Evolutionary conservation across 164 flowering plant genomes (phyloP), one percentile per base, ranked within the genome.

Genomic region (Umbilicus rupestris): DNA sequence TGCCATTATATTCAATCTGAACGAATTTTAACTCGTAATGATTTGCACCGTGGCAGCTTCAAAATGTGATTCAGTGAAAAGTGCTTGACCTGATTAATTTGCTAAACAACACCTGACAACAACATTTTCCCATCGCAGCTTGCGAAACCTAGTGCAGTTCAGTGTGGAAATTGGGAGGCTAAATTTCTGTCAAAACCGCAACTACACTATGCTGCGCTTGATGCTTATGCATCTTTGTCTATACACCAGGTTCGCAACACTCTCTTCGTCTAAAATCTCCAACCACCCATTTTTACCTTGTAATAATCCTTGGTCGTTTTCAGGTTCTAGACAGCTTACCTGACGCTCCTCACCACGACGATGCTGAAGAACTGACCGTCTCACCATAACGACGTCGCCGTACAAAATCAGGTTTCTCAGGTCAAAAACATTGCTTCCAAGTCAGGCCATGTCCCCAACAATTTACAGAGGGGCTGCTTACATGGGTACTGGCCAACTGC

Each of bases 121-220:
- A 26, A 22, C 2, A 22, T 12, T 41, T 7, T 5, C 5, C 37
- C 60, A 55, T 55, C 12, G 46, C 42, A 63, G 65, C 28, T 63
- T 19, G 44, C 37, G 65, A 63, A 63, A 20, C 45, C 45, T 35
- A 35, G 45, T 33, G 42, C 7, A 15, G 29, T 63, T 41, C 42
- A 41, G 45, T 46, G 17, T 63, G 65, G 65, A 41, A 63, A 63
- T 41, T 63, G 65, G 65, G 65, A 63, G 46, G 45, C 65, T 10
- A 41, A 22, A 37, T 9, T 1, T 33, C 39, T 63, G n/a, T 63
- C 65, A 5, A 63, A 63, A 24, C 29, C 28, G 26, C 65, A 63
- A 39, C 17, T 63, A 35, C 44, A 63, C 16, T 63, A 63, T 41
- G 65, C 65, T 41, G 65, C 65, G 22, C 57, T 50, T 2, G 57